Conservation (phyloP, 1,284 basidiomycete species). For the Boletellus deceptivus region DNA sequence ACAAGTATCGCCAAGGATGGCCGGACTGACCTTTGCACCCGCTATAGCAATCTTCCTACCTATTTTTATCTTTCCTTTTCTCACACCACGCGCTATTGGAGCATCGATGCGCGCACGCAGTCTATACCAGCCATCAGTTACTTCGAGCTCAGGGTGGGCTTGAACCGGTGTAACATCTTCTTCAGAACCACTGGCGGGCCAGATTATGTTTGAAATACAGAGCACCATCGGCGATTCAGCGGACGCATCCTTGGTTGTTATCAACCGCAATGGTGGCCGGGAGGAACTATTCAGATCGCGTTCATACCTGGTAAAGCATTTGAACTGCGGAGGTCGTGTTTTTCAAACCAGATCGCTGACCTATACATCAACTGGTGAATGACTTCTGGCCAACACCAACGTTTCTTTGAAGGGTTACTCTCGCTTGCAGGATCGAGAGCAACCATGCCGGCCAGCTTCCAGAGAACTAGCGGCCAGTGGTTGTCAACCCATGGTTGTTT, state of each 20-base stretch:
- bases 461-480: conserved; percentile 88
- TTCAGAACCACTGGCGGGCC: conserved; percentile 39
- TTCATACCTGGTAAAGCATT: conserved; percentile 67
- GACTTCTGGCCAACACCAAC: conserved; percentile 82
- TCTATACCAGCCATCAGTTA: conserved; percentile 97
- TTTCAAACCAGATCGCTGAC: conserved; percentile 41
- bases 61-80: conserved; percentile 61
- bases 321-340: conserved; percentile 3
- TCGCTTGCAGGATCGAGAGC: conserved; percentile 68
- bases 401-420: conserved; percentile 40
- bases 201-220: conserved; percentile 74
- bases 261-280: conserved; percentile 76
- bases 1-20: background rate
- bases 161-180: conserved; percentile 40
- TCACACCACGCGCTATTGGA: conserved; percentile 69
- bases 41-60: conserved; percentile 84
- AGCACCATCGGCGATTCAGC: conserved; percentile 78
- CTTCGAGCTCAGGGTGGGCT: conserved; percentile 63
- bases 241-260: conserved; percentile 75
- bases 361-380: conserved; percentile 84
- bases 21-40: conserved; percentile 69
- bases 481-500: conserved; percentile 85
- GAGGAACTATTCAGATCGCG: conserved; percentile 79
- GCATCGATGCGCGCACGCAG: conserved; percentile 77
- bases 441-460: conserved; percentile 90